A percentile compares a stretch with the other conserved stretches of the same genome.
Evolutionary conservation across 768 basidiomycete genomes (phyloP).

Genomic region (Neoboletus brunneissimus): DNA sequence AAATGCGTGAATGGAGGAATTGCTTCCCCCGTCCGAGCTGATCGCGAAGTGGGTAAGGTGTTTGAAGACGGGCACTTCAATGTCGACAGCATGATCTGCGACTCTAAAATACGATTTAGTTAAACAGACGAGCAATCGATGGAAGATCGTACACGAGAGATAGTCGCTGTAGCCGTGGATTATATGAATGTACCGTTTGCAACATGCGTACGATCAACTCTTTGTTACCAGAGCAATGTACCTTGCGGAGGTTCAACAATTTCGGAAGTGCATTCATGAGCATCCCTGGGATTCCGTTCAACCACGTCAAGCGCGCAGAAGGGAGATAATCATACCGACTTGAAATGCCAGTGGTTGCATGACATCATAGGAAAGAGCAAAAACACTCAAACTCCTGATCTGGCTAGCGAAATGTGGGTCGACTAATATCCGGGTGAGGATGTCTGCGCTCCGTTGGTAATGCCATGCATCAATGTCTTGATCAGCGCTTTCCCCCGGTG

Average conservation of each 20-base stretch:
- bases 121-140: background rate
- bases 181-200: conserved; percentile 48
- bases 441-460: conserved; percentile 62
- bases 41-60: conserved; percentile 61
- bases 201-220: conserved; percentile 54
- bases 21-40: conserved; percentile 42
- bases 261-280: conserved; percentile 66
- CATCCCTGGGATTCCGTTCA: conserved; percentile 46
- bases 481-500: conserved; percentile 10
- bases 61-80: conserved; percentile 48
- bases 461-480: conserved; percentile 48
- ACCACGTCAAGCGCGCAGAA: background rate
- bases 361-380: conserved; percentile 47
- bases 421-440: conserved; percentile 62
- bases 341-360: conserved; percentile 60
- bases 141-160: conserved; percentile 47
- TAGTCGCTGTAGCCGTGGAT: conserved; percentile 52
- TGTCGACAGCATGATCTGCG: conserved; percentile 43
- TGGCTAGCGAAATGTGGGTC: conserved; percentile 57
- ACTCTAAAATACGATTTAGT: conserved; percentile 14
- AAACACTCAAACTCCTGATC: conserved; percentile 57
- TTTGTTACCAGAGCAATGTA: conserved; percentile 56
- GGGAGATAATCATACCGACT: conserved; percentile 42
- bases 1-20: conserved; percentile 42
- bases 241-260: conserved; percentile 54